These are phyloP conservation scores for Suhomyces sp. DNA, from an alignment of 805 yeast genomes.

Conservation along the genomic window DNA sequence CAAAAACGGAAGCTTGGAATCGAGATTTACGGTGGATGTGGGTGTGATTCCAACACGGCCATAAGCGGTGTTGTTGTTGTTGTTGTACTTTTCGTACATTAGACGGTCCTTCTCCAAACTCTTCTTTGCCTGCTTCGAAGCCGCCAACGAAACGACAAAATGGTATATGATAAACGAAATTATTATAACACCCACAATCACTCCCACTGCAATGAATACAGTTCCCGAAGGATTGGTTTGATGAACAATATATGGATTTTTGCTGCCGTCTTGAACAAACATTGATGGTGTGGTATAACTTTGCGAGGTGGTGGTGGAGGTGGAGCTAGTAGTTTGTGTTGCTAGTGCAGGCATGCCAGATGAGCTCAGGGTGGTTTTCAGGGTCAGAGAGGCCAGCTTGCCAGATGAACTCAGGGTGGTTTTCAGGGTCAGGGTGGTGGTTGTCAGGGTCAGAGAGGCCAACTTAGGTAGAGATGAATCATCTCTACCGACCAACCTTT, in stretches of 20 bases:
- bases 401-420: neutral
- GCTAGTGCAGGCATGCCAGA: conserved; percentile 11
- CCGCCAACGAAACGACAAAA: conserved; percentile 42
- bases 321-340: conserved; percentile 6
- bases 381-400: neutral
- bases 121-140: conserved; percentile 52
- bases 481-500: neutral
- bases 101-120: conserved; percentile 33
- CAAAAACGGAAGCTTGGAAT: conserved; percentile 36
- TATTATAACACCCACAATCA: conserved; percentile 58
- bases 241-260: conserved; percentile 63
- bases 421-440: neutral
- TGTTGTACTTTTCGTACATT: conserved; percentile 31
- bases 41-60: conserved; percentile 22
- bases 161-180: conserved; percentile 53
- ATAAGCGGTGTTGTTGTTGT: conserved; percentile 28
- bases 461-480: neutral
- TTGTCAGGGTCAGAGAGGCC: neutral
- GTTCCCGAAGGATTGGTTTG: conserved; percentile 65
- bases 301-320: conserved; percentile 6
- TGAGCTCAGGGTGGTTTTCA: neutral
- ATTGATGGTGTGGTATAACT: conserved; percentile 46
- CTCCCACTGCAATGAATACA: conserved; percentile 79
- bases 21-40: conserved; percentile 18
- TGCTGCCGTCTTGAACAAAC: conserved; percentile 53